Conservation (phyloP, 2,329 filamentous ascomycete genomes). For the Bipolaris oryzae region DNA sequence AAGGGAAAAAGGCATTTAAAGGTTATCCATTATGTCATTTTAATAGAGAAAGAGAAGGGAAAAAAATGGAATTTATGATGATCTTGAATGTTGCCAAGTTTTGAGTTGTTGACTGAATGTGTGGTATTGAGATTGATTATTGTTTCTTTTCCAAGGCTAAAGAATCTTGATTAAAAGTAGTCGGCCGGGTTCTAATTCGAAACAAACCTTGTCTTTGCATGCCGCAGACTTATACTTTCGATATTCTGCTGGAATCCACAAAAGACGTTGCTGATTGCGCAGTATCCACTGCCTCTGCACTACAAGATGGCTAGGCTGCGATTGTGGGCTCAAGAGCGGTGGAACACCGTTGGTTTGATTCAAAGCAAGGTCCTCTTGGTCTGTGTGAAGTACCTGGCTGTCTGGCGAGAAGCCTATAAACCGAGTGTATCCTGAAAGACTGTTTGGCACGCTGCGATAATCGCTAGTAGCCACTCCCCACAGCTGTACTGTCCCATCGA, state of each 20-base stretch:
- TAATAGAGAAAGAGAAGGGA: too few relatives aligned
- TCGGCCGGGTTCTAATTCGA: too few relatives aligned
- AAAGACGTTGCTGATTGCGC: constrained; percentile 10
- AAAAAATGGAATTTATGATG: too few relatives aligned
- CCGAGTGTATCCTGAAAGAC: not conserved
- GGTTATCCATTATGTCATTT: too few relatives aligned
- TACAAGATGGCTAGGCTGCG: constrained; percentile 1
- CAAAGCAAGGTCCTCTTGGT: constrained; percentile 10
- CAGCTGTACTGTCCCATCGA: constrained; percentile 1
- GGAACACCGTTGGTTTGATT: not conserved
- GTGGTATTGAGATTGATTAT: too few relatives aligned
- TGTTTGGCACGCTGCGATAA: not conserved
- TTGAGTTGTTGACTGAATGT: too few relatives aligned
- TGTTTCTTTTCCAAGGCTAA: too few relatives aligned
- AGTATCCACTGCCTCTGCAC: constrained; percentile 17
- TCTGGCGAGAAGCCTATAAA: not conserved
- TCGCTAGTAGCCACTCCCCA: constrained; percentile 3
- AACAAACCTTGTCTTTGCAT: too few relatives aligned
- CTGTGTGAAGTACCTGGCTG: constrained; percentile 7
- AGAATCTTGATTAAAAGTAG: too few relatives aligned
- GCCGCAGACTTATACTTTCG: not conserved
- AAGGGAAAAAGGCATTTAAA: too few relatives aligned
- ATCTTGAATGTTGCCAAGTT: too few relatives aligned
- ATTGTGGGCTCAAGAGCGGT: not conserved
- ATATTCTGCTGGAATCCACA: constrained; percentile 23